These are phyloP conservation scores for Massarina eburnea DNA, from an alignment of 2,329 filamentous ascomycete species.

Conservation along the genomic window DNA sequence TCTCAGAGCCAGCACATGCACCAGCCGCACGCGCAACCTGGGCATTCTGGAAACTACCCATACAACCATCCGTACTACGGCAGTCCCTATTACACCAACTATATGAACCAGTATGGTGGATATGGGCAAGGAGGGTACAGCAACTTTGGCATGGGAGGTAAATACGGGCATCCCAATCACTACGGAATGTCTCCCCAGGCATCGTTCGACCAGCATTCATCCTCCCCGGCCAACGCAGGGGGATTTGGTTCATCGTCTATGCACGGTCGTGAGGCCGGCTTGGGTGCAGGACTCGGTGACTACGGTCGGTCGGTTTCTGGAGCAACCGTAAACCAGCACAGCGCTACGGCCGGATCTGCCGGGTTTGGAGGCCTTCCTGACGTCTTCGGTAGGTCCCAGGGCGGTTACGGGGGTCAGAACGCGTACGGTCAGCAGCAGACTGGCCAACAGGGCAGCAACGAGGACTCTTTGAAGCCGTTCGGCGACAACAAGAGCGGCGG, in stretches of 20 bases:
- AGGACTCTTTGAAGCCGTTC: constrained; percentile 61
- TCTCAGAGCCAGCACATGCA: constrained; percentile 52
- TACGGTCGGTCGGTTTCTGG: constrained; percentile 64
- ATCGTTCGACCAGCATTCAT: constrained; percentile 64
- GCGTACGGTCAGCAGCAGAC: constrained; percentile 54
- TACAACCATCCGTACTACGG: constrained; percentile 64
- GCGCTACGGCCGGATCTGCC: constrained; percentile 50
- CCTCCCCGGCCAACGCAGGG: constrained; percentile 63
- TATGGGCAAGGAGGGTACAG: constrained; percentile 52
- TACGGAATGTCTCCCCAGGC: constrained; percentile 59
- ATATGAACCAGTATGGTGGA: constrained; percentile 64
- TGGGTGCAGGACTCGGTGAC: constrained; percentile 56
- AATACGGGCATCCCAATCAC: constrained; percentile 65
- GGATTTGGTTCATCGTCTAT: constrained; percentile 52
- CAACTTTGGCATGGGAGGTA: constrained; percentile 58
- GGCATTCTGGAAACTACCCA: constrained; percentile 43
- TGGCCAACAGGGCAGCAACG: constrained; percentile 50
- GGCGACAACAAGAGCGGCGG: constrained; percentile 58
- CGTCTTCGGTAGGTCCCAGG: constrained; percentile 61
- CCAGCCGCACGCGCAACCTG: constrained; percentile 53
- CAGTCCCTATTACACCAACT: constrained; percentile 63
- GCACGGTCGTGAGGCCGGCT: constrained; percentile 50
- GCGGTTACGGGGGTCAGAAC: constrained; percentile 55
- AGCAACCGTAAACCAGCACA: constrained; percentile 56
- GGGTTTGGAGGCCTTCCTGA: constrained; percentile 59